Conservation (phyloP, 78 protist genomes). For the Creolimax fragrantissima region DNA sequence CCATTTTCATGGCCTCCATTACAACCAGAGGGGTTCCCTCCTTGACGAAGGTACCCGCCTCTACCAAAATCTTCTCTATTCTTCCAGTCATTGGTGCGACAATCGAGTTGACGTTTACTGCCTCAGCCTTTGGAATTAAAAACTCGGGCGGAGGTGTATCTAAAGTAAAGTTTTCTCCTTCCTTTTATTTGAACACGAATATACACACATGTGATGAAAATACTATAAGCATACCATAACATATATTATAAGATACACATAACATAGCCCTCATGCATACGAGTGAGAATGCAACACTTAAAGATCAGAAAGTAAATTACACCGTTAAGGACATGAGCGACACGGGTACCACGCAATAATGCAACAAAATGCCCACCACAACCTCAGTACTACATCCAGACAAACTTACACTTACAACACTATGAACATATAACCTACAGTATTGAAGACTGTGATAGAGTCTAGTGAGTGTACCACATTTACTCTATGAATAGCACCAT, state of each 20-base stretch:
- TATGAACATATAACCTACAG: too few species aligned
- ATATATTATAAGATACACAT: too few species aligned
- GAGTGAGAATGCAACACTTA: too few species aligned
- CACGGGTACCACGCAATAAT: too few species aligned
- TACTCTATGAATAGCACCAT: background rate
- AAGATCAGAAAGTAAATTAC: too few species aligned
- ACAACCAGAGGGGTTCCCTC: conserved; percentile 43
- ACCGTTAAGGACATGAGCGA: too few species aligned
- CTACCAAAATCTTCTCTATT: background rate
- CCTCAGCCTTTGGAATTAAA: background rate
- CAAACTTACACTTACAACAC: too few species aligned
- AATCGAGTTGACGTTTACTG: background rate
- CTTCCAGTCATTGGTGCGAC: conserved; percentile 27
- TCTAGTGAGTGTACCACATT: background rate
- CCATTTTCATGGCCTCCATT: conserved; percentile 98
- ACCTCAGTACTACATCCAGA: too few species aligned
- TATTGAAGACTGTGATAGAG: background rate
- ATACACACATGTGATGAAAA: too few species aligned
- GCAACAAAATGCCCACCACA: too few species aligned
- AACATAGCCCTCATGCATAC: too few species aligned
- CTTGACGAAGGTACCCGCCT: conserved; percentile 63
- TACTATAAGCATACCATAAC: too few species aligned
- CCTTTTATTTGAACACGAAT: background rate
- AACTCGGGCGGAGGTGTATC: background rate
- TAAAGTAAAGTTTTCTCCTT: background rate